Evolutionary conservation across 176 grass and related monocot species (phyloP), one percentile per base, ranked within the genome.

Genomic region (Tuctoria greenei): DNA sequence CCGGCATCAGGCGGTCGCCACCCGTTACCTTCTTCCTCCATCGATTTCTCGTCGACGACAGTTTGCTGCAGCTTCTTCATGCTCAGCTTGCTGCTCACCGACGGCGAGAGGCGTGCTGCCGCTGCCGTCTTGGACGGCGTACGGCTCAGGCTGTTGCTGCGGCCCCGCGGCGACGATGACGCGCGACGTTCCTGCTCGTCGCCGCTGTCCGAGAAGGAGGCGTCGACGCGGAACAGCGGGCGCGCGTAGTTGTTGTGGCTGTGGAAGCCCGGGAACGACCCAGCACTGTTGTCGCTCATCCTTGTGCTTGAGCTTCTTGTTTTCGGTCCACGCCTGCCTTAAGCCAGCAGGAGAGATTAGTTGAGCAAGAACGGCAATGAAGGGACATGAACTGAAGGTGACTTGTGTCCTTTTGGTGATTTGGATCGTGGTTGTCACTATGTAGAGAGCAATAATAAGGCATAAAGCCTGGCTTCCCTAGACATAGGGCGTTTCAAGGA

Each of bases 141-240:
- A 1, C 37, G 69, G 49, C 20, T 74, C 68, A 71, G 69, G 60
- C 8, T 17, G 18, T 45, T 63, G 60, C 20, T n/a, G 17, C 26
- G 56, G 31, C 21, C 44, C 46, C 26, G 74, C 7, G 77, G 72
- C 1, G 86, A 60, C 1, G 86, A 60, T 2, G 40, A 11, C 5
- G 12, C 59, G 4, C 72, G 49, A 35, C 5, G 27, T 4, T 74
- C 75, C 10, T 84, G 83, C 40, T 79, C 84, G 6, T 75, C 69
- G 54, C 38, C 74, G 44, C 82, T 74, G 38, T 90, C 87, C 0
- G 87, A 90, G 78, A 87, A 93, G 2, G 87, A 79, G 4, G 82
- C 46, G n/a, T n/a, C n/a, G 0, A 84, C 76, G 17, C 46, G 76
- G 86, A 83, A 88, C 56, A 84, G 44, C 4, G 86, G 81, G 2